Evolutionary conservation across 1,139 yeast genomes (phyloP), one percentile per base, ranked within the genome.

Genomic region (Spencermartinsiella ligniputridi): DNA sequence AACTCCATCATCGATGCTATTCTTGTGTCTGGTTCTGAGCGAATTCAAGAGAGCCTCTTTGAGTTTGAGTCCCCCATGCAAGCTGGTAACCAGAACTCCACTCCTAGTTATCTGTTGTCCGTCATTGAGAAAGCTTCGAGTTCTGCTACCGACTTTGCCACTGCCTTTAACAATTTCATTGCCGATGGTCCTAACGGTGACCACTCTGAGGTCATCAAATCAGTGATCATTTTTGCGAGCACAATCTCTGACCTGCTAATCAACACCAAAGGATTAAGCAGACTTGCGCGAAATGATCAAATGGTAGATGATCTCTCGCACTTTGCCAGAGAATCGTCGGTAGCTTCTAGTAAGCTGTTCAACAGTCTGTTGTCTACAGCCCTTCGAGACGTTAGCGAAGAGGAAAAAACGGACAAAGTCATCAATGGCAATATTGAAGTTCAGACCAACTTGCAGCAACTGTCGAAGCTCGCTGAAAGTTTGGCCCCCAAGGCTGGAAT

Each of bases 51-150:
- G 52, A 70, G 87, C 0, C 70, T 83, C 41, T 83, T 78, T 57
- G 90, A 83, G 56, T 70, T 87, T 49, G 81, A 79, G 44, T 82
- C 92, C 2, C 84, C 94, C 18, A 76, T 84, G 76, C 92, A 84
- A 62, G 88, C 92, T 15, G 95, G 95, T 45, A 86, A 86, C 58
- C 79, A 81, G 54, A 81, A 81, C 60, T 74, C 95, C 1, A 78
- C 94, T 0, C 88, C 95, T 1, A 83, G 78, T 55, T 83, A 79
- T 57, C 67, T 85, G 33, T 69, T 82, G 37, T 82, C 94, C 0
- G 69, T 86, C 40, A 69, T 83, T 52, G 96, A 89, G 60, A 76
- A 81, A 54, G 75, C 85, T 20, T 78, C 89, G 0, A 78, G 81
- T 43, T 71, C 78, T 20, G 88, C 90, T 0, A 86, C 92, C 5